Evolutionary conservation across 2,329 filamentous ascomycete genomes (phyloP).

Genomic region (Diaporthe sp.): DNA sequence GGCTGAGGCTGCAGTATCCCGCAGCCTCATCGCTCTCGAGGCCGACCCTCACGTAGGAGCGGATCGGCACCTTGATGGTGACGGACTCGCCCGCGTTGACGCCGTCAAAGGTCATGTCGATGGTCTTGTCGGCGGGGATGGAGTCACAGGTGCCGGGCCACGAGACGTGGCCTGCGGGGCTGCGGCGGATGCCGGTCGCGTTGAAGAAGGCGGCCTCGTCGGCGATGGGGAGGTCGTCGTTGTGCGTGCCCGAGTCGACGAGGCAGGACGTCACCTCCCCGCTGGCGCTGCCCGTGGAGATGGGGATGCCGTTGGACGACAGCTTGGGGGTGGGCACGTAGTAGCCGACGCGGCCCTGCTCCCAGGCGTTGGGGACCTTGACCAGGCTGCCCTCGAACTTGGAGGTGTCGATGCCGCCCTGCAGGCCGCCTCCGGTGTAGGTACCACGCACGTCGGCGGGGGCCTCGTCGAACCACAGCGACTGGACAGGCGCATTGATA

Average conservation of each 20-base stretch:
- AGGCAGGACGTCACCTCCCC: constrained; percentile 44
- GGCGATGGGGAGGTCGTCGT: constrained; percentile 46
- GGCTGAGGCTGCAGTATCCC: constrained; percentile 48
- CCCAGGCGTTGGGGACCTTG: constrained; percentile 44
- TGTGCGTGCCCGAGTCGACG: constrained; percentile 51
- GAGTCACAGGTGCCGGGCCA: constrained; percentile 49
- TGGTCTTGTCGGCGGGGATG: constrained; percentile 47
- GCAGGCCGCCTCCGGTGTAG: constrained; percentile 49
- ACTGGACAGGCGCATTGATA: constrained; percentile 49
- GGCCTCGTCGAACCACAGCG: constrained; percentile 53
- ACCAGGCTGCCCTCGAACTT: constrained; percentile 52
- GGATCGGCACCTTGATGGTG: constrained; percentile 49
- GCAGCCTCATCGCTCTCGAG: constrained; percentile 36
- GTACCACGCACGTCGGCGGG: constrained; percentile 44
- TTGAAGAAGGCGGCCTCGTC: constrained; percentile 43
- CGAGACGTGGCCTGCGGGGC: constrained; percentile 42
- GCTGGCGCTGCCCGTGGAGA: constrained; percentile 41
- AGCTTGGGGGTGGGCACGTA: constrained; percentile 46
- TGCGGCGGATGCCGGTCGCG: constrained; percentile 42
- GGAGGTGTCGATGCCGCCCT: constrained; percentile 52
- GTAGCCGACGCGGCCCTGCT: constrained; percentile 42
- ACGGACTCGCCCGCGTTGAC: constrained; percentile 44
- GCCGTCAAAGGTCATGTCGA: constrained; percentile 48
- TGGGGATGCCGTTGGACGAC: constrained; percentile 42
- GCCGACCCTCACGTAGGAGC: constrained; percentile 48